phyloP scores from a whole-genome alignment of 768 basidiomycete genomes.

The Leccinum uliginosum region DNA sequence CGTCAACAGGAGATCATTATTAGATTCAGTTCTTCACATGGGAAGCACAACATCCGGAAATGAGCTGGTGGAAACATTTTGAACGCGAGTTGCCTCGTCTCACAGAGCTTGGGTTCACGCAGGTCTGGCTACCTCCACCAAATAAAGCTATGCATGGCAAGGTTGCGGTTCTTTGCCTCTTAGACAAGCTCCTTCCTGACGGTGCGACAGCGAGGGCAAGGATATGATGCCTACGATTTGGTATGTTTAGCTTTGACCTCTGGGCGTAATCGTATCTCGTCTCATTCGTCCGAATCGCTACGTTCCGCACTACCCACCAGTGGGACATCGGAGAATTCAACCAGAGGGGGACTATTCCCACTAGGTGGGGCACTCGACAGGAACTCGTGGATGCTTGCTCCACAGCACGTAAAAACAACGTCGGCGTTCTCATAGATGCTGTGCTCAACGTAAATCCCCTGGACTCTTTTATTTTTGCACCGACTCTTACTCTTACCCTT shows the following conservation, averaged over 20 bases:
- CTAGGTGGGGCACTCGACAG: constrained; percentile 86
- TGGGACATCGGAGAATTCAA: constrained; percentile 88
- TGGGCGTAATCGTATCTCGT: neutral
- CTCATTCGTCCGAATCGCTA: neutral
- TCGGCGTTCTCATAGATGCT: constrained; percentile 81
- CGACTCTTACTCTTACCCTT: constrained; percentile 13
- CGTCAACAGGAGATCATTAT: neutral
- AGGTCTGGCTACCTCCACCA: constrained; percentile 80
- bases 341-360: constrained; percentile 65
- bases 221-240: constrained; percentile 85
- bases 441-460: constrained; percentile 69
- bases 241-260: constrained; percentile 35
- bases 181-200: constrained; percentile 8
- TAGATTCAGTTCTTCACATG: constrained; percentile 86
- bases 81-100: constrained; percentile 61
- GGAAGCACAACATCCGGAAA: constrained; percentile 51
- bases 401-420: constrained; percentile 59
- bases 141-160: constrained; percentile 64
- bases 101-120: constrained; percentile 67
- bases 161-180: constrained; percentile 29
- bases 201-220: constrained; percentile 53
- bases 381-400: constrained; percentile 69
- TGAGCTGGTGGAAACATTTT: constrained; percentile 82
- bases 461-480: neutral
- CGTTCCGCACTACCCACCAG: constrained; percentile 33